These are phyloP conservation scores for Senna siamea DNA, from an alignment of 306 rosid genomes.

Conservation along the genomic window DNA sequence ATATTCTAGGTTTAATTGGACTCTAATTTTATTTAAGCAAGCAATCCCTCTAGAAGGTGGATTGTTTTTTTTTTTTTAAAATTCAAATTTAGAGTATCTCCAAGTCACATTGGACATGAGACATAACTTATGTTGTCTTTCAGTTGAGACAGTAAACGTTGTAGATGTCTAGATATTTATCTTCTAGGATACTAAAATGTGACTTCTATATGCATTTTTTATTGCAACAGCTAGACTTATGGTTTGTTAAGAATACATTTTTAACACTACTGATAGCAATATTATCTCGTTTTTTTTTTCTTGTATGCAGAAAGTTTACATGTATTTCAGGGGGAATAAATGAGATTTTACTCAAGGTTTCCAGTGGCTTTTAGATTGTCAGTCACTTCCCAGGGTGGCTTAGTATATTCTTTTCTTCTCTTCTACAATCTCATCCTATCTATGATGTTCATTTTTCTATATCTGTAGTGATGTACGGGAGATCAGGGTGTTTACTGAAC, in stretches of 20 bases:
- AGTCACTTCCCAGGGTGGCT: slow-evolving; percentile 39
- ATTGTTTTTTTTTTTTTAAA: no score
- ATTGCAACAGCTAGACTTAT: no score
- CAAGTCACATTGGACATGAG: no score
- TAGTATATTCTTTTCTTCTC: slow-evolving; percentile 45
- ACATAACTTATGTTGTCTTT: no score
- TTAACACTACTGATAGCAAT: no score
- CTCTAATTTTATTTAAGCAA: no score
- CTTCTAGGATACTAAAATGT: not conserved
- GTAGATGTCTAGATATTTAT: not conserved
- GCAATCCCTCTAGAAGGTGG: no score
- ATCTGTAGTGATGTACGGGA: slow-evolving; percentile 28
- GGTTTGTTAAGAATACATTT: no score
- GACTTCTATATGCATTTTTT: not conserved
- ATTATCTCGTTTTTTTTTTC: not conserved
- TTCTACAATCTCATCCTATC: not conserved
- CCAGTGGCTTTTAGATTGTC: slow-evolving; percentile 27
- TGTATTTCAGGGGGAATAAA: slow-evolving; percentile 88
- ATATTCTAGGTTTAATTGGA: no score
- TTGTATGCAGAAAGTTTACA: slow-evolving; percentile 80
- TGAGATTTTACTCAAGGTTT: slow-evolving; percentile 49
- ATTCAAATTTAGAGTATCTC: no score
- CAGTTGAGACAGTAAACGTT: no score
- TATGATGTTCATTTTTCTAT: no score
- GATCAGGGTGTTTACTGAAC: slow-evolving; percentile 1